Conservation (phyloP, 176 grass and related monocot species). For the Hyparrhenia diplandra region DNA sequence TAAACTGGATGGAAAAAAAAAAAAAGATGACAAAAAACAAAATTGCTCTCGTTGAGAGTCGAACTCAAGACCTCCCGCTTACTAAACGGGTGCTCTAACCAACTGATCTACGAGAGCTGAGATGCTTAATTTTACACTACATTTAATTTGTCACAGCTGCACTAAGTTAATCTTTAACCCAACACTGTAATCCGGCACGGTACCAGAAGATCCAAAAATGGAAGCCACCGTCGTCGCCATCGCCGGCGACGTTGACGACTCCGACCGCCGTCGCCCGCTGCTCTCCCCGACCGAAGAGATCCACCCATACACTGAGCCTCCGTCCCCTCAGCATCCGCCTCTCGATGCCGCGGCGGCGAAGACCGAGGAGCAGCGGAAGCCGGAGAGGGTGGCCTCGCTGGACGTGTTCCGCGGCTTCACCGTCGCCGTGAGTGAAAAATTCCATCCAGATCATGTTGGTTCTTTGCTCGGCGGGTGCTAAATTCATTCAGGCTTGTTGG, state of each 20-base stretch:
- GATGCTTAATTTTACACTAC: no score
- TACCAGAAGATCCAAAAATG: slow-evolving; percentile 31
- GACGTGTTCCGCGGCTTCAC: slow-evolving; percentile 95
- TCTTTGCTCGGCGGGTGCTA: not conserved
- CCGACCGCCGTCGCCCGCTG: slow-evolving; percentile 31
- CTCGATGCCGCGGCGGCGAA: not conserved
- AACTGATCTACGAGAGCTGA: slow-evolving; percentile 87
- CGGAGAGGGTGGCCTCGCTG: slow-evolving; percentile 63
- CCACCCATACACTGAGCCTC: slow-evolving; percentile 20
- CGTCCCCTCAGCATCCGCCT: not conserved
- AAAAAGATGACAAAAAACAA: no score
- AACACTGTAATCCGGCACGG: not conserved
- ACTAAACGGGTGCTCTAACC: slow-evolving; percentile 95
- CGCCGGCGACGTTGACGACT: slow-evolving; percentile 34
- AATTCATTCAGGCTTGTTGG: not conserved
- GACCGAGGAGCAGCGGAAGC: slow-evolving; percentile 31
- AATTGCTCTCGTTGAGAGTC: slow-evolving; percentile 12
- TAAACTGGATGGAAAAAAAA: no score
- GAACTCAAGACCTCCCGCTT: slow-evolving; percentile 99
- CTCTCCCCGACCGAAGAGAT: slow-evolving; percentile 38
- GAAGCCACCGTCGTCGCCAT: slow-evolving; percentile 25
- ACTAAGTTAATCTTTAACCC: no score
- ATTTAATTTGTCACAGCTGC: rapidly evolving
- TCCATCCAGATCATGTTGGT: not conserved
- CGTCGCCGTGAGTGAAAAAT: slow-evolving; percentile 49